Conservation (phyloP, 2,329 filamentous ascomycete species). For the Sporothrix schenckii region DNA sequence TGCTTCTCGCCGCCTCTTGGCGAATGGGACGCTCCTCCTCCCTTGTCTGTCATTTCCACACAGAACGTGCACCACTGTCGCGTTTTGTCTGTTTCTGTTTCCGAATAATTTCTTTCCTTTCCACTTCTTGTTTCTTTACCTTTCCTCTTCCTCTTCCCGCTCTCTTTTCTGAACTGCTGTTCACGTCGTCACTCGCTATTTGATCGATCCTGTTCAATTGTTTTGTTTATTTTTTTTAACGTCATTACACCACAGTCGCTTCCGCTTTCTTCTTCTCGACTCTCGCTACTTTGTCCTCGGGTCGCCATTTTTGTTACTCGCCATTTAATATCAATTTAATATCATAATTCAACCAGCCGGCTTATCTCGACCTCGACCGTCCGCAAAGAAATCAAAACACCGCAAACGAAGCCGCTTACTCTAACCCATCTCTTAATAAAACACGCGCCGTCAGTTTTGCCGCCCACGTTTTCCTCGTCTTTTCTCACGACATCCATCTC, state of each 20-base stretch:
- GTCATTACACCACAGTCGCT: constrained; percentile 5
- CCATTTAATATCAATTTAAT: constrained; percentile 24
- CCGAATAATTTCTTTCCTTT: background rate
- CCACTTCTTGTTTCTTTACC: background rate
- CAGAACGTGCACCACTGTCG: background rate
- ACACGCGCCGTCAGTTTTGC: constrained; percentile 6
- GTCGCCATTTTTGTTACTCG: background rate
- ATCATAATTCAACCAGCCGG: constrained; percentile 15
- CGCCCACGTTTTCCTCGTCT: background rate
- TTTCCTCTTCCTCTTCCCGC: background rate
- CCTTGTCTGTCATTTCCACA: constrained; percentile 20
- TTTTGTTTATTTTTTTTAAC: background rate
- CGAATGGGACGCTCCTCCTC: constrained; percentile 21
- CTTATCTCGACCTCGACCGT: background rate
- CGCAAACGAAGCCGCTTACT: background rate
- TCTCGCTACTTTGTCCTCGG: constrained; percentile 14
- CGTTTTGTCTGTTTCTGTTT: background rate
- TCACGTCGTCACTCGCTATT: constrained; percentile 23
- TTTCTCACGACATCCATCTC: constrained; percentile 6
- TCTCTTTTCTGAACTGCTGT: background rate
- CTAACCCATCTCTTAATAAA: constrained; percentile 3
- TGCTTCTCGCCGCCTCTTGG: constrained; percentile 20
- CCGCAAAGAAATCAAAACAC: background rate
- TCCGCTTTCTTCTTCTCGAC: constrained; percentile 6
- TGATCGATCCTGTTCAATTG: constrained; percentile 2